Evolutionary conservation across 139 green algal genomes (phyloP).

Genomic region (Chlamydomonas sphaeroides): DNA sequence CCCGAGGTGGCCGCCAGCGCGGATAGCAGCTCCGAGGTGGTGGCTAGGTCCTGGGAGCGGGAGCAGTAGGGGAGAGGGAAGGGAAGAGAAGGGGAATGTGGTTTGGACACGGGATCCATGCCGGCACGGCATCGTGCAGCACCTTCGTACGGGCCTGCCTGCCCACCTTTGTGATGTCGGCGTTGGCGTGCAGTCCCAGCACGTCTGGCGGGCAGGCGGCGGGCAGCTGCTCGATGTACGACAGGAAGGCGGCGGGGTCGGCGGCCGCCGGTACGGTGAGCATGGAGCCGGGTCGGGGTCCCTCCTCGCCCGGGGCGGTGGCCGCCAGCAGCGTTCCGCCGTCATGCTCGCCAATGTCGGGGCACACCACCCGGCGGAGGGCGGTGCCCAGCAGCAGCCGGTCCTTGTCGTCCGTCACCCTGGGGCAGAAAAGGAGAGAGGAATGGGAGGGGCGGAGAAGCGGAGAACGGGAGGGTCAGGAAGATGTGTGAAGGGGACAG

Average conservation of each 20-base stretch:
- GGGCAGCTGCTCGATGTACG: slow-evolving; percentile 57
- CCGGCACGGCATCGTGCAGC: too few relatives aligned
- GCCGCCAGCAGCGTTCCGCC: slow-evolving; percentile 12
- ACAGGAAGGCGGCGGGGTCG: slow-evolving; percentile 32
- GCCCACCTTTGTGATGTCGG: slow-evolving; percentile 71
- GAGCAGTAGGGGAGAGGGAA: neutral
- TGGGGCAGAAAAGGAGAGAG: neutral
- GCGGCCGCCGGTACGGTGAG: too few relatives aligned
- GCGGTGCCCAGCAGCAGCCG: slow-evolving; percentile 67
- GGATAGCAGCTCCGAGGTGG: slow-evolving; percentile 15
- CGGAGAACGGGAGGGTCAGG: too few relatives aligned
- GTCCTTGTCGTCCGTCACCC: slow-evolving; percentile 80
- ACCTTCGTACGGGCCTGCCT: too few relatives aligned
- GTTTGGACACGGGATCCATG: too few relatives aligned
- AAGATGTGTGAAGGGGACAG: too few relatives aligned
- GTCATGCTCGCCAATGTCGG: slow-evolving; percentile 21
- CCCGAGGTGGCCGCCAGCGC: slow-evolving; percentile 18
- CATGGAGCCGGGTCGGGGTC: too few relatives aligned
- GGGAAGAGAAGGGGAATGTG: slow-evolving; percentile 5
- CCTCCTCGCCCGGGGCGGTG: neutral
- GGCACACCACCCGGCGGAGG: slow-evolving; percentile 56
- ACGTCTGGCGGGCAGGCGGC: slow-evolving; percentile 55
- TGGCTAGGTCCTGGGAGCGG: slow-evolving; percentile 19
- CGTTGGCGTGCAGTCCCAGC: slow-evolving; percentile 76
- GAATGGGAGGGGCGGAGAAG: too few relatives aligned